Conservation (phyloP, 2,329 filamentous ascomycete species). For the Aspergillus sergii region DNA sequence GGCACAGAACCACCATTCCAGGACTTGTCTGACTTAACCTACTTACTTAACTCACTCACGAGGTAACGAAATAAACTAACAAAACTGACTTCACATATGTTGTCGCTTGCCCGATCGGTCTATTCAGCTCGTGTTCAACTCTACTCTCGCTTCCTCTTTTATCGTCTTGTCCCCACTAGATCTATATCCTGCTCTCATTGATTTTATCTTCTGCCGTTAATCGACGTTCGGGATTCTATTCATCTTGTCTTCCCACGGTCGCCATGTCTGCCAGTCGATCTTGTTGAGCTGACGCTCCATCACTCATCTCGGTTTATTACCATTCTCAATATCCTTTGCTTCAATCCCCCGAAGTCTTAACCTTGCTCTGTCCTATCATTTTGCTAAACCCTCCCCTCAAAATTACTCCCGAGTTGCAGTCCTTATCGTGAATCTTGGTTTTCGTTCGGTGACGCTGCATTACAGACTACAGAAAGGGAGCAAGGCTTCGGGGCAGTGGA, state of each 20-base stretch:
- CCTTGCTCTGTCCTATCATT: not conserved
- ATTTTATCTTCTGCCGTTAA: not conserved
- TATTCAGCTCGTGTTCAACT: not conserved
- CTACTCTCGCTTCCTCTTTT: not conserved
- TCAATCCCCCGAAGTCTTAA: not conserved
- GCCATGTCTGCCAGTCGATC: constrained; percentile 4
- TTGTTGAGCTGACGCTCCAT: constrained; percentile 3
- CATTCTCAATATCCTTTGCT: not conserved
- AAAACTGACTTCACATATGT: not conserved
- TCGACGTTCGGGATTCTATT: not conserved
- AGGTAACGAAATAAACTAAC: not conserved
- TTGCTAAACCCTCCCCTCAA: not conserved
- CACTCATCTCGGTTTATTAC: not conserved
- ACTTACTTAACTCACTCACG: not conserved
- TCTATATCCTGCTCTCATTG: not conserved
- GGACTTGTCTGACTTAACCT: not conserved
- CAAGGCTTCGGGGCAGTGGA: not conserved
- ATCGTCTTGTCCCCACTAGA: not conserved
- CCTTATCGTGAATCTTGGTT: not conserved
- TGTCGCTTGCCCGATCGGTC: not conserved
- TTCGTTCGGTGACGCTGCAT: not conserved
- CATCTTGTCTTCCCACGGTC: not conserved
- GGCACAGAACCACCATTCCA: not conserved
- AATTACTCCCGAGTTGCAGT: not conserved
- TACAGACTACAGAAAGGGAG: not conserved